Evolutionary conservation across 2,329 filamentous ascomycete species (phyloP), one percentile per base, ranked within the genome.

Genomic region (Aspergillus pseudoterreus): DNA sequence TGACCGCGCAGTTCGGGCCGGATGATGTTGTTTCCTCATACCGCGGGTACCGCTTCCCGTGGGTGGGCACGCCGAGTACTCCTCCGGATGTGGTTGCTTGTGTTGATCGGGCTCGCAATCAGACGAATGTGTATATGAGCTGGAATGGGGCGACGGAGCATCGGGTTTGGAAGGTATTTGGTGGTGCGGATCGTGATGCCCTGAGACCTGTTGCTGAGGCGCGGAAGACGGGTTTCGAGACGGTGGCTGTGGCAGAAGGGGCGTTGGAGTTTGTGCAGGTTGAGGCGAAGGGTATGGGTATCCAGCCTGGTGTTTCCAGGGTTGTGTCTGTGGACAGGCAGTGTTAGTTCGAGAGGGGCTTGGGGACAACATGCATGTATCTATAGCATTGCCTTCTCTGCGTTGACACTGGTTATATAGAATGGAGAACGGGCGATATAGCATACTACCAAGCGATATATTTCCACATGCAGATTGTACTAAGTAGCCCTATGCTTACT

Each of bases 131-230:
- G 5, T 69, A 67, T 52, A 70, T 73, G 63, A 72, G 70, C 55
- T 72, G 70, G 69, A 69, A 69, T 35, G 69, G 70, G 12, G 70
- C 69, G 8, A 72, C 69, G 1, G 69, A 71, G 19, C 39, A 42
- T 22, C 15, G 17, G 15, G n/a, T 42, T 6, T 42, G 39, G 39
- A 42, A 21, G 19, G 39, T 42, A 2, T 17, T 17, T 46, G n/a
- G 48, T 9, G 19, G 48, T 41, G 6, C 38, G 48, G 21, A 10
- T 19, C 14, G 6, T 19, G 36, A 32, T 6, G 22, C 8, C 11
- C 5, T 47, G n/a, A 11, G 32, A 14, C 30, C 42, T 3, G 48
- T 50, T 17, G 21, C 30, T n/a, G 32, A 39, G 15, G 42, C 33
- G 21, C 42, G 30, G 11, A 45, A 41, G 42, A 45, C 30, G 0